These are phyloP conservation scores for Saccharomycopsis crataegensis DNA, from an alignment of 1,139 yeast genomes.

Conservation along the genomic window DNA sequence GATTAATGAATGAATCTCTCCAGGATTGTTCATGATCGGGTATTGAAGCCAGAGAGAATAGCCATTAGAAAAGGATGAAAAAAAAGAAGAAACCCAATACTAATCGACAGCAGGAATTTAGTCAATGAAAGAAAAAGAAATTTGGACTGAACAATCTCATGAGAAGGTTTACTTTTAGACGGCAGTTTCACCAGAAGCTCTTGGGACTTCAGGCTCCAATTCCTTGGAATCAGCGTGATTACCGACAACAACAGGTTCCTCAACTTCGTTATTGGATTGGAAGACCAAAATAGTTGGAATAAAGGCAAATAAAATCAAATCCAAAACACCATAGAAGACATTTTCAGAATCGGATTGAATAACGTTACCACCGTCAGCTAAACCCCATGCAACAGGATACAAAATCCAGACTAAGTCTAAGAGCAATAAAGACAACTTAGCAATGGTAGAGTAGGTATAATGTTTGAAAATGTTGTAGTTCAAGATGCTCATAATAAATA, in stretches of 20 bases:
- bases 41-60: no score
- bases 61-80: no score
- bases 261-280: constrained; percentile 24
- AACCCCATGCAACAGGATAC: constrained; percentile 54
- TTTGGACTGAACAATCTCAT: no score
- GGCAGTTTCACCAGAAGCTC: constrained; percentile 26
- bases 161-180: constrained; percentile 14
- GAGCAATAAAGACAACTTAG: constrained; percentile 11
- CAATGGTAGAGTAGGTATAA: constrained; percentile 5
- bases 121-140: no score
- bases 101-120: no score
- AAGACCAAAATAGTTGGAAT: constrained; percentile 24
- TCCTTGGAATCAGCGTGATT: constrained; percentile 20
- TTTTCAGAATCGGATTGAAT: constrained; percentile 59
- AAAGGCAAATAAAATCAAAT: constrained; percentile 37
- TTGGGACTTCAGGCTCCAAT: constrained; percentile 22
- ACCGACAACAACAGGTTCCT: constrained; percentile 19
- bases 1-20: no score
- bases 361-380: constrained; percentile 59
- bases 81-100: no score
- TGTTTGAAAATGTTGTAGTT: constrained; percentile 12
- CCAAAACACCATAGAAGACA: constrained; percentile 56
- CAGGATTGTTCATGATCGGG: no score
- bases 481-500: constrained; percentile 14
- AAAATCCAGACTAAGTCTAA: constrained; percentile 39